Percentiles rank a stretch among this genome's conserved stretches.
phyloP scores from a whole-genome alignment of 2,329 filamentous ascomycete species.

The Phoma sp. region DNA sequence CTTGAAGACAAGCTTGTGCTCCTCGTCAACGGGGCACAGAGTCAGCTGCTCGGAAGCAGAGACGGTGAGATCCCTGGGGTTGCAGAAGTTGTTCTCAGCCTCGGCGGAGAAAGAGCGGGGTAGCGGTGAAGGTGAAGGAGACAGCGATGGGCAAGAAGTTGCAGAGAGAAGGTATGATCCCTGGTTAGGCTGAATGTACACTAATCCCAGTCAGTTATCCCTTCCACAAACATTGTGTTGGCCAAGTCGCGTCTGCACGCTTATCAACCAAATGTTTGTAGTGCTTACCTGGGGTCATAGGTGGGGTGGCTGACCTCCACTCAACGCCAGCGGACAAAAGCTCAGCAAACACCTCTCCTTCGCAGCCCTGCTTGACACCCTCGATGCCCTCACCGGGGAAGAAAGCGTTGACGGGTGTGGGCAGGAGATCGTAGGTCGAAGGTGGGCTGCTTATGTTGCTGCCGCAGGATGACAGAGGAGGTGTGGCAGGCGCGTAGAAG shows the following conservation, averaged over 20 bases:
- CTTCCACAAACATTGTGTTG: constrained; percentile 1
- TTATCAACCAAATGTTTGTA: constrained; percentile 6
- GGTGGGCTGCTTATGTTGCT: constrained; percentile 87
- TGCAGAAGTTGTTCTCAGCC: constrained; percentile 83
- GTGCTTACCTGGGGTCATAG: constrained; percentile 85
- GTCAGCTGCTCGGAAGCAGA: constrained; percentile 65
- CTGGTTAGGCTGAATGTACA: constrained; percentile 71
- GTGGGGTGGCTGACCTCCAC: constrained; percentile 79
- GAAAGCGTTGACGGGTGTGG: constrained; percentile 84
- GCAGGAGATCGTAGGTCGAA: constrained; percentile 75
- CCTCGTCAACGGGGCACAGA: constrained; percentile 69
- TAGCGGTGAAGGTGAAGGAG: constrained; percentile 83
- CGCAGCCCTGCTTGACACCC: constrained; percentile 64
- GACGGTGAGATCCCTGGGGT: constrained; percentile 88
- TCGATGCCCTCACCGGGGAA: constrained; percentile 58
- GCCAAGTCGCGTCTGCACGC: constrained; percentile 6
- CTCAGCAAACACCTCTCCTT: constrained; percentile 74
- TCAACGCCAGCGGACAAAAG: constrained; percentile 77
- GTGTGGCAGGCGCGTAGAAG: constrained; percentile 83
- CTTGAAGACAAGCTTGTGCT: constrained; percentile 61
- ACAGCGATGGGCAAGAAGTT: constrained; percentile 80
- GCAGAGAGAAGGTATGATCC: constrained; percentile 75
- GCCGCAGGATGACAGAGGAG: constrained; percentile 82
- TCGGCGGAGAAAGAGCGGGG: constrained; percentile 73
- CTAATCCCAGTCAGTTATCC: constrained; percentile 52